Conservation (phyloP, 176 grass and related monocot genomes). For the Musa schizocarpa region DNA sequence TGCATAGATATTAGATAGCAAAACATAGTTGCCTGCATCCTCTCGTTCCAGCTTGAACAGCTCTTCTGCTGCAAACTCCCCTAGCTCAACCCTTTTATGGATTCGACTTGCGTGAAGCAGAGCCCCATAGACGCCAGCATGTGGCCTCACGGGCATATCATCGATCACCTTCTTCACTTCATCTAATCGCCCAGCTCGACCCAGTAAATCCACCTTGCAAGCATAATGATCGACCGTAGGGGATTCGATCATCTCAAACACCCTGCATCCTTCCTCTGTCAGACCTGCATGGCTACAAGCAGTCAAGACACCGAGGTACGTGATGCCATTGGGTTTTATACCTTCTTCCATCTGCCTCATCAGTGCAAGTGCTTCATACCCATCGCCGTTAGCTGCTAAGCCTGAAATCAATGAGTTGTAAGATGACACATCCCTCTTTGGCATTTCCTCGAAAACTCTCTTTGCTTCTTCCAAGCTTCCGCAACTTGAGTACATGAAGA, state of each 20-base stretch:
- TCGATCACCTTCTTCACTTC: conserved; percentile 7
- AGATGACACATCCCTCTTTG: conserved; percentile 7
- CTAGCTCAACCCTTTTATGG: conserved; percentile 1
- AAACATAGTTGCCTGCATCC: conserved; percentile 20
- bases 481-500: conserved; percentile 21
- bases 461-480: conserved; percentile 15
- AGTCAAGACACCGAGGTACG: conserved; percentile 12
- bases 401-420: conserved; percentile 22
- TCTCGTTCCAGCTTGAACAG: conserved; percentile 17
- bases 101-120: conserved; percentile 10
- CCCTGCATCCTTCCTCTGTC: not conserved
- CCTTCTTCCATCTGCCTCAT: conserved; percentile 13
- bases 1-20: conserved; percentile 24
- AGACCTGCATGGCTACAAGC: conserved; percentile 24
- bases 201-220: conserved; percentile 22
- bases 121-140: conserved; percentile 19
- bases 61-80: conserved; percentile 12
- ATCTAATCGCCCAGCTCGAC: conserved; percentile 6
- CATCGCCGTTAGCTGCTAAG: conserved; percentile 10
- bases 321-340: conserved; percentile 4
- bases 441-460: conserved; percentile 6
- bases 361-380: not conserved
- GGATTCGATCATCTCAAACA: conserved; percentile 10
- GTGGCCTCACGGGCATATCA: conserved; percentile 17
- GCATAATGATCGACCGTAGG: conserved; percentile 13